Conservation (phyloP, 495 filamentous ascomycete genomes). For the Monascus purpureus region DNA sequence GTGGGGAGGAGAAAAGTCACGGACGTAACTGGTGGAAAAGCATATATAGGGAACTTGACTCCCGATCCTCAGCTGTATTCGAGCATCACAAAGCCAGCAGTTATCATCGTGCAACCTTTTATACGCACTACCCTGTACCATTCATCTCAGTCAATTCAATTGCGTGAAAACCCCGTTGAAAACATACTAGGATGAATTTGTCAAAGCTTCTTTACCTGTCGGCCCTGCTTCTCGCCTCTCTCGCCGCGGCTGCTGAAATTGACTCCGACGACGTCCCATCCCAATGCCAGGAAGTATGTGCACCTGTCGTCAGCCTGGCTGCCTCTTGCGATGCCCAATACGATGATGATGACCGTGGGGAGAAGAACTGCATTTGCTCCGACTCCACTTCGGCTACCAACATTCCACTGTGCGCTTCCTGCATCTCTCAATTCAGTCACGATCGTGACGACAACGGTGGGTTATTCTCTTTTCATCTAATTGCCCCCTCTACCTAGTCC, state of each 20-base stretch:
- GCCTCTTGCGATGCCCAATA: constrained; percentile 3
- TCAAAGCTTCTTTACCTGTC: too few species aligned
- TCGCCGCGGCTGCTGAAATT: constrained; percentile 2
- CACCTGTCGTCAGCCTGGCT: constrained; percentile 3
- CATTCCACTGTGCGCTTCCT: constrained; percentile 3
- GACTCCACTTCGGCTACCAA: constrained; percentile 1
- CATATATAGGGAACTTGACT: too few species aligned
- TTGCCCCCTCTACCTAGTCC: background rate
- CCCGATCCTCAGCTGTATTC: too few species aligned
- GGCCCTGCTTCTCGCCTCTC: background rate
- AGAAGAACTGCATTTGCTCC: constrained; percentile 3
- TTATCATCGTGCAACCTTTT: too few species aligned
- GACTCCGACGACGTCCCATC: constrained; percentile 4
- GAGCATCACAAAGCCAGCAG: too few species aligned
- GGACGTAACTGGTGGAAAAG: too few species aligned
- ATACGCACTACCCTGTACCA: too few species aligned
- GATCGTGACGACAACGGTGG: constrained; percentile 4
- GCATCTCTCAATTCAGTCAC: constrained; percentile 4
- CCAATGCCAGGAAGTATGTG: constrained; percentile 3
- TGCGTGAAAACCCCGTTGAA: too few species aligned
- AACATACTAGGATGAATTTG: too few species aligned
- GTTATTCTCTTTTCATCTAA: background rate
- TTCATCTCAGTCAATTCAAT: too few species aligned
- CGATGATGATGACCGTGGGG: constrained; percentile 2
- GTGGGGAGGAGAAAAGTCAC: too few species aligned